These are phyloP conservation scores for Alternaria sp. DNA, from an alignment of 2,329 filamentous ascomycete species.

Conservation along the genomic window DNA sequence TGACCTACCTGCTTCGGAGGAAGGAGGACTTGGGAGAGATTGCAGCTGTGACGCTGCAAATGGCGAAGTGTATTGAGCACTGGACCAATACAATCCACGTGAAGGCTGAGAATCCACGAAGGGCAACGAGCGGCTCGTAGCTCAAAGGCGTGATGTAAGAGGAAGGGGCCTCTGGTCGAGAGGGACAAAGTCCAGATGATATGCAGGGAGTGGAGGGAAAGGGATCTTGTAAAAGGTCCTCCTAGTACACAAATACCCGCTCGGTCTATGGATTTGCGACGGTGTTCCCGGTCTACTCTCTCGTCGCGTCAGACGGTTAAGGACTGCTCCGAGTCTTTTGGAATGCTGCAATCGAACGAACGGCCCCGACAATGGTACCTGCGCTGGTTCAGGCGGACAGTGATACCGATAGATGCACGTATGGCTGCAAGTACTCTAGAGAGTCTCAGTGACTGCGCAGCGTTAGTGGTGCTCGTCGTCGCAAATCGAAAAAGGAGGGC, in stretches of 20 bases:
- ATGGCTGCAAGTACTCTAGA: constrained; percentile 54
- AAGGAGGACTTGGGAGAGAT: constrained; percentile 52
- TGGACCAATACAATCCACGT: constrained; percentile 60
- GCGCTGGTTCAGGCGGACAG: constrained; percentile 45
- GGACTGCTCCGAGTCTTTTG: constrained; percentile 35
- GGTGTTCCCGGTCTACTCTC: constrained; percentile 42
- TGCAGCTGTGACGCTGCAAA: constrained; percentile 51
- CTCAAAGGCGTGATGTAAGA: constrained; percentile 42
- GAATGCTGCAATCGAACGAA: constrained; percentile 36
- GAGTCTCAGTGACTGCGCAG: constrained; percentile 51
- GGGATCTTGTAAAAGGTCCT: constrained; percentile 43
- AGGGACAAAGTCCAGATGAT: constrained; percentile 46
- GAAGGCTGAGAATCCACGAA: constrained; percentile 60
- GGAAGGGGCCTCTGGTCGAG: constrained; percentile 36
- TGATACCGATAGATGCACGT: constrained; percentile 56
- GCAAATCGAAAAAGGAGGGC: constrained; percentile 49
- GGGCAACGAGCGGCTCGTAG: constrained; percentile 49
- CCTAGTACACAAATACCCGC: constrained; percentile 39
- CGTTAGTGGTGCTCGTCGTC: constrained; percentile 50
- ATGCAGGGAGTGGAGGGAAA: constrained; percentile 42
- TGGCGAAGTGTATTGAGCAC: constrained; percentile 49
- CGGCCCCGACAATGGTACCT: constrained; percentile 48
- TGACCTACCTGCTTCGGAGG: constrained; percentile 54
- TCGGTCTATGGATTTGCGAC: constrained; percentile 37
- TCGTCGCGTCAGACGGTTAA: constrained; percentile 40